phyloP scores from a whole-genome alignment of 1,284 basidiomycete species.

The Microbotryomycetes sp. region DNA sequence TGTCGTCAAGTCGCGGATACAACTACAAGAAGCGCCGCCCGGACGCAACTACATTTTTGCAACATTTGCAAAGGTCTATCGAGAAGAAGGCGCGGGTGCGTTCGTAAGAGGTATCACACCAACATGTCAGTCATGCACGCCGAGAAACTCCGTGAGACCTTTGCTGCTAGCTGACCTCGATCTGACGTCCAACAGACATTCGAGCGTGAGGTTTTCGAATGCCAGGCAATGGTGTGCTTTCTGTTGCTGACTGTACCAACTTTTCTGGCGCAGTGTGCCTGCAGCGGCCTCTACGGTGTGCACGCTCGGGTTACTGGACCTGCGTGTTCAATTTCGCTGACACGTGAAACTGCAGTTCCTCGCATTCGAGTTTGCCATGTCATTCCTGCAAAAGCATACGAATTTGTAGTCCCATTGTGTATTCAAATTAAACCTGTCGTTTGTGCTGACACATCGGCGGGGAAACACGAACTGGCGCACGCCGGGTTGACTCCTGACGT shows the following conservation, averaged over 20 bases:
- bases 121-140: conserved; percentile 19
- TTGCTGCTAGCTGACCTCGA: conserved; percentile 56
- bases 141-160: conserved; percentile 42
- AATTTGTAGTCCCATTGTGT: conserved; percentile 18
- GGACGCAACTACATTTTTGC: conserved; percentile 67
- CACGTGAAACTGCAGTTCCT: conserved; percentile 50
- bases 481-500: too few species aligned
- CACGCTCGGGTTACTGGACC: not conserved
- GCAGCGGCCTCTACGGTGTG: conserved; percentile 71
- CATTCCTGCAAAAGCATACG: conserved; percentile 43
- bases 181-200: conserved; percentile 25
- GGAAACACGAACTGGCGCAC: too few species aligned
- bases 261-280: conserved; percentile 56
- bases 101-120: conserved; percentile 27
- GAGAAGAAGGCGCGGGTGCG: conserved; percentile 67
- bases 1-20: conserved; percentile 83
- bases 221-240: not conserved
- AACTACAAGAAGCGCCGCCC: conserved; percentile 69
- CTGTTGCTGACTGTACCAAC: not conserved
- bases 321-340: not conserved
- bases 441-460: too few species aligned
- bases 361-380: conserved; percentile 79
- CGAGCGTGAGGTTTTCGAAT: conserved; percentile 32
- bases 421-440: too few species aligned
- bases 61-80: conserved; percentile 61